Conservation (phyloP, 176 grass and related monocot genomes). For the Oryza meridionalis region DNA sequence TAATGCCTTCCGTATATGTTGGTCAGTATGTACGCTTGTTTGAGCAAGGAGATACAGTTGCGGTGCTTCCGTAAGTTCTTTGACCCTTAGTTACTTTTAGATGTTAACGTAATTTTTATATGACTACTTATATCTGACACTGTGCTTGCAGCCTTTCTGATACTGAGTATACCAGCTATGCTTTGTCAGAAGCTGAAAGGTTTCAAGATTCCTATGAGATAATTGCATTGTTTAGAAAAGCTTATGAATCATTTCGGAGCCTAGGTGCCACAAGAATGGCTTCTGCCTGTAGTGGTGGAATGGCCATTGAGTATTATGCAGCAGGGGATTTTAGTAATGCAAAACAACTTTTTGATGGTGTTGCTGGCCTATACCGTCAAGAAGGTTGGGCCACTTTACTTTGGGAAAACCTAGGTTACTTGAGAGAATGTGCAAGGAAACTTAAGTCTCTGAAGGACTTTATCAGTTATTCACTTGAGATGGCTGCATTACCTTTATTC, state of each 20-base stretch:
- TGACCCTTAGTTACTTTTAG: conserved; percentile 13
- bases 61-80: conserved; percentile 79
- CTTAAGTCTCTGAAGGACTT: conserved; percentile 82
- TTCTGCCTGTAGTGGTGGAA: conserved; percentile 69
- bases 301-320: conserved; percentile 90
- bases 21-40: conserved; percentile 90
- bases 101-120: conserved; percentile 33
- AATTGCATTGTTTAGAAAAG: conserved; percentile 94
- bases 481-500: conserved; percentile 87
- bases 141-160: conserved; percentile 90
- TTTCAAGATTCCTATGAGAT: conserved; percentile 99
- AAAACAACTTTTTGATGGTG: conserved; percentile 83
- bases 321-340: conserved; percentile 72
- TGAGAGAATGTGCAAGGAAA: conserved; percentile 79
- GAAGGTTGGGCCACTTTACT: conserved; percentile 86
- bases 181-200: conserved; percentile 87
- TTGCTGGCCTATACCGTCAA: conserved; percentile 74
- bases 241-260: conserved; percentile 90
- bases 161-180: conserved; percentile 83
- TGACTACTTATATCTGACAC: conserved; percentile 46
- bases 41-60: conserved; percentile 88
- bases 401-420: conserved; percentile 91
- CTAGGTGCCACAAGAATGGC: conserved; percentile 72
- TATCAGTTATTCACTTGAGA: conserved; percentile 89
- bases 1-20: conserved; percentile 84